These are phyloP conservation scores for Suillus variegatus DNA, from an alignment of 768 basidiomycete genomes.

Conservation along the genomic window DNA sequence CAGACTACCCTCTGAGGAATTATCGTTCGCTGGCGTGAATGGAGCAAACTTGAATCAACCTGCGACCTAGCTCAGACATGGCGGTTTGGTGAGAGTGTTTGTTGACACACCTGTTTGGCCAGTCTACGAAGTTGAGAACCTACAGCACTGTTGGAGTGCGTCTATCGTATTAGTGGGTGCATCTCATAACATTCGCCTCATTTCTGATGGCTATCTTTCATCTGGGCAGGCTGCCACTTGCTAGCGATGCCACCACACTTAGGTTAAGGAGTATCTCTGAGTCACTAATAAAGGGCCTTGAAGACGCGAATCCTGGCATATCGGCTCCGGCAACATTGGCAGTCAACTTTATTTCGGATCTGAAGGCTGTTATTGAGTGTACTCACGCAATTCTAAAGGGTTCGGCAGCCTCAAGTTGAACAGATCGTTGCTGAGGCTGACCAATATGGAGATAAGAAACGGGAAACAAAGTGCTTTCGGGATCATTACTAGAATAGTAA, in stretches of 20 bases:
- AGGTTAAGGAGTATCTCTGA: slow-evolving; percentile 32
- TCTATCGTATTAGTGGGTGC: slow-evolving; percentile 31
- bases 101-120: slow-evolving; percentile 27
- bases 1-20: no score
- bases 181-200: slow-evolving; percentile 26
- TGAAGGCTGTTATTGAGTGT: no score
- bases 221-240: not conserved
- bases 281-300: slow-evolving; percentile 17
- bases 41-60: slow-evolving; percentile 7
- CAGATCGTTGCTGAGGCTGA: no score
- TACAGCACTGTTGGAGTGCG: slow-evolving; percentile 26
- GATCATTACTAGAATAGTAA: no score
- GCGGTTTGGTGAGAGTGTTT: slow-evolving; percentile 26
- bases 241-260: slow-evolving; percentile 29
- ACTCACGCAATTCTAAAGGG: no score
- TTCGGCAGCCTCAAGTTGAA: no score
- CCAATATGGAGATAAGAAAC: no score
- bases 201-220: not conserved
- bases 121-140: slow-evolving; percentile 25
- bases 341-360: no score
- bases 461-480: no score
- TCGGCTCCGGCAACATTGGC: slow-evolving; percentile 8
- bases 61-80: slow-evolving; percentile 28
- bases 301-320: slow-evolving; percentile 31
- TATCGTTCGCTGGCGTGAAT: no score